These are phyloP conservation scores for Diddensiella caesifluorescens DNA, from an alignment of 805 yeast genomes.

Conservation along the genomic window DNA sequence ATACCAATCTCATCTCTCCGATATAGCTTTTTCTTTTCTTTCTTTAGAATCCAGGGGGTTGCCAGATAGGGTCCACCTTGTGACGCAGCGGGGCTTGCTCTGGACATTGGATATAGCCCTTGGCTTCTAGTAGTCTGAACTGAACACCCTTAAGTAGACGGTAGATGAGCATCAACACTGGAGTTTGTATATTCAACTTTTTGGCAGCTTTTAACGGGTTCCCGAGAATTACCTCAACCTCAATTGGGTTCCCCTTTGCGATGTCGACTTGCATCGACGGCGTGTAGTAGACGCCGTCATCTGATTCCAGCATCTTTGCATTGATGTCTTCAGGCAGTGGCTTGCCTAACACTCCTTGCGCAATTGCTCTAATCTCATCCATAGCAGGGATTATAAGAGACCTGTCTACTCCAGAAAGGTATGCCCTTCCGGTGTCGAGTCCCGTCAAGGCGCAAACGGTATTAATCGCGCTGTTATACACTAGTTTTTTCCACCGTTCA, in stretches of 20 bases:
- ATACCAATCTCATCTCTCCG: too few relatives aligned
- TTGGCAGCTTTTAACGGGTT: conserved; percentile 51
- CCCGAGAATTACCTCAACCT: conserved; percentile 67
- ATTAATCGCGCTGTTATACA: conserved; percentile 66
- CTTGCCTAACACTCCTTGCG: conserved; percentile 55
- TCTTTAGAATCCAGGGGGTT: background rate
- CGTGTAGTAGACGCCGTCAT: conserved; percentile 52
- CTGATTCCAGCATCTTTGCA: conserved; percentile 48
- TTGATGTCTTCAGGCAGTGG: conserved; percentile 44
- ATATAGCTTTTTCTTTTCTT: too few relatives aligned
- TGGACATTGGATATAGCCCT: conserved; percentile 44
- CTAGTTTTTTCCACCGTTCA: conserved; percentile 60
- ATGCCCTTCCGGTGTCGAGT: conserved; percentile 54
- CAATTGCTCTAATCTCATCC: conserved; percentile 60
- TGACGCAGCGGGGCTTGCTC: conserved; percentile 21
- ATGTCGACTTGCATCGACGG: conserved; percentile 75
- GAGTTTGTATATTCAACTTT: conserved; percentile 47
- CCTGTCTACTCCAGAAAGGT: conserved; percentile 40
- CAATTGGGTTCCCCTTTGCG: conserved; percentile 61
- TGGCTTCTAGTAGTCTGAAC: conserved; percentile 52
- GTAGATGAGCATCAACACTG: conserved; percentile 55
- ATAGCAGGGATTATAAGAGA: conserved; percentile 51
- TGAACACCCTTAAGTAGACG: conserved; percentile 56
- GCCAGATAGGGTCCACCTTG: conserved; percentile 10
- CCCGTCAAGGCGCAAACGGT: conserved; percentile 55